Percentiles rank a stretch among this genome's conserved stretches.
phyloP scores from a whole-genome alignment of 2,329 filamentous ascomycete genomes.

The Fusarium sp. region DNA sequence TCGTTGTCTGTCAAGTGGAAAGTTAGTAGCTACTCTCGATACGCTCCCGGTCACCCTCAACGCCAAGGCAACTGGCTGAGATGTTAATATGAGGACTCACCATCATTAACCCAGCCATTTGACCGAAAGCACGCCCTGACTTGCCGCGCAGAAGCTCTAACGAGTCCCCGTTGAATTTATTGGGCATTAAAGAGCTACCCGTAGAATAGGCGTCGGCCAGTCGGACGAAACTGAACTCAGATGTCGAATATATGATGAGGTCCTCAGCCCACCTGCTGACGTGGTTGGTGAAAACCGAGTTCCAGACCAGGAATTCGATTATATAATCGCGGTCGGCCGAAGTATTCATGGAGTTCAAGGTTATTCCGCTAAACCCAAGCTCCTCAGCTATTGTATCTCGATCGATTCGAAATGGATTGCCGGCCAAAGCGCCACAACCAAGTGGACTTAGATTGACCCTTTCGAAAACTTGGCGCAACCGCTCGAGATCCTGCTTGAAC shows the following conservation, averaged over 20 bases:
- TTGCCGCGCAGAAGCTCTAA: constrained; percentile 51
- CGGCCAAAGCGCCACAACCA: constrained; percentile 47
- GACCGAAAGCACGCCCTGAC: constrained; percentile 45
- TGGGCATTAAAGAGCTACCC: constrained; percentile 42
- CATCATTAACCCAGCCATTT: constrained; percentile 74
- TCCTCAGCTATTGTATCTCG: constrained; percentile 64
- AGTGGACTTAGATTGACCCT: constrained; percentile 49
- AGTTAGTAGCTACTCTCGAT: constrained; percentile 51
- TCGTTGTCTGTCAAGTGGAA: constrained; percentile 58
- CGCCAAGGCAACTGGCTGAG: constrained; percentile 37
- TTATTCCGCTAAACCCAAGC: constrained; percentile 78
- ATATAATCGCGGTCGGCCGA: constrained; percentile 82
- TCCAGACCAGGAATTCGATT: constrained; percentile 80
- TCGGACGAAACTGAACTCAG: constrained; percentile 44
- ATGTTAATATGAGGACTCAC: constrained; percentile 48
- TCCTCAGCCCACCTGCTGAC: constrained; percentile 81
- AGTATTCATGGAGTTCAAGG: constrained; percentile 79
- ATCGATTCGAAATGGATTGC: constrained; percentile 52
- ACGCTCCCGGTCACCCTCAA: constrained; percentile 41
- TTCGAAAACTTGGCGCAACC: constrained; percentile 43
- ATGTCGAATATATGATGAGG: constrained; percentile 69
- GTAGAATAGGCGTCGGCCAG: constrained; percentile 47
- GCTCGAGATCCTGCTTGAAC: constrained; percentile 48
- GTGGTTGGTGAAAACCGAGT: constrained; percentile 78
- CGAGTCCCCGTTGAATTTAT: constrained; percentile 45